Evolutionary conservation across 805 yeast genomes (phyloP).

Genomic region (Nakazawaea populi): DNA sequence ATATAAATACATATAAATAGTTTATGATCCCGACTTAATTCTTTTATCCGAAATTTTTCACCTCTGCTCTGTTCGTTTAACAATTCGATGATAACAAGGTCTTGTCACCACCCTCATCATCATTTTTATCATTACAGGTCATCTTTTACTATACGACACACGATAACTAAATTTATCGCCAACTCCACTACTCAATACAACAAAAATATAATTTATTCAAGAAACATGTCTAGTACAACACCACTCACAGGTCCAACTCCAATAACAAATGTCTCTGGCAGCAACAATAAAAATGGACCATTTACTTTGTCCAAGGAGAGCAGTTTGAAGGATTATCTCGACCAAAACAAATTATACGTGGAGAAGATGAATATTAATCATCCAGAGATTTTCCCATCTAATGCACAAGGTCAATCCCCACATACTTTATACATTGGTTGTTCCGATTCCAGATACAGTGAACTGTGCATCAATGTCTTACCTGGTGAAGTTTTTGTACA

Average conservation of each 20-base stretch:
- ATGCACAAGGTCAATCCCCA: conserved; percentile 84
- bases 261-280: not conserved
- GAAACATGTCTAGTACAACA: not conserved
- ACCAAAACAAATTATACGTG: conserved; percentile 40
- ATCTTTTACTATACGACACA: not conserved
- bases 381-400: conserved; percentile 54
- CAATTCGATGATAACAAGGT: not conserved
- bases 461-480: conserved; percentile 63
- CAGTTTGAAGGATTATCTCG: conserved; percentile 39
- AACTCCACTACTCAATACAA: not conserved
- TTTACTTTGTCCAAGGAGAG: conserved; percentile 45
- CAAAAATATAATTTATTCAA: too few species aligned
- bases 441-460: conserved; percentile 87
- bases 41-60: not conserved
- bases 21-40: too few species aligned
- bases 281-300: conserved; percentile 14
- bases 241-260: not conserved
- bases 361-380: conserved; percentile 41
- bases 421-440: conserved; percentile 94
- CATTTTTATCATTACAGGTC: not conserved
- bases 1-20: too few species aligned
- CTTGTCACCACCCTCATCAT: not conserved
- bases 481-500: conserved; percentile 92
- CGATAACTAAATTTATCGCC: not conserved
- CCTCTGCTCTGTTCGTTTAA: not conserved